Evolutionary conservation across 805 yeast species (phyloP).

Genomic region (Candida vartiovaarae): DNA sequence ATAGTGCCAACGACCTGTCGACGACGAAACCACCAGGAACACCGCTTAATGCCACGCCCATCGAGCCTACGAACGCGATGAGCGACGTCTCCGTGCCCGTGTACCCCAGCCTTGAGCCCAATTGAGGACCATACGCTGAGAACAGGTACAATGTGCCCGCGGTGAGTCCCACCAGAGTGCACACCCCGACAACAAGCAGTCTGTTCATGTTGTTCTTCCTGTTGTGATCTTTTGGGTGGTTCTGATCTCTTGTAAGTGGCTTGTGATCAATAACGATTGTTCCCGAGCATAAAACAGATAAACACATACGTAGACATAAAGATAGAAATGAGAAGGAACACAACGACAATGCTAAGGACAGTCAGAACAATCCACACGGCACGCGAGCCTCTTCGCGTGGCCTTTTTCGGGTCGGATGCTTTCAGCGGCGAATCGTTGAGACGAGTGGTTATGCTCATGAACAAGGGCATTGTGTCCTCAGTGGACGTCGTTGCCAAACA

Average conservation of each 20-base stretch:
- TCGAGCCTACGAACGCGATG: slow-evolving; percentile 60
- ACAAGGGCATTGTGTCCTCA: slow-evolving; percentile 16
- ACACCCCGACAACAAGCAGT: slow-evolving; percentile 11
- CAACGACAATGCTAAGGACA: background rate
- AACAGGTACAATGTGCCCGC: slow-evolving; percentile 74
- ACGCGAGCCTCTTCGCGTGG: slow-evolving; percentile 29
- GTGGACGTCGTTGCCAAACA: slow-evolving; percentile 59
- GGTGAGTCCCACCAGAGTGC: slow-evolving; percentile 37
- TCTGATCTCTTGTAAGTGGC: background rate
- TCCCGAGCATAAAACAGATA: background rate
- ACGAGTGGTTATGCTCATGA: slow-evolving; percentile 25
- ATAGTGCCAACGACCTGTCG: slow-evolving; percentile 54
- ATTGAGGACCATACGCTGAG: slow-evolving; percentile 74
- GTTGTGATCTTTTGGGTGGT: background rate
- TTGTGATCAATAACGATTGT: too few species aligned
- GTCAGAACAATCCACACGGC: background rate
- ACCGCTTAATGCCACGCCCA: slow-evolving; percentile 58
- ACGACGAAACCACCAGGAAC: slow-evolving; percentile 63
- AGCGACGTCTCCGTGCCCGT: slow-evolving; percentile 56
- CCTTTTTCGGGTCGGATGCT: slow-evolving; percentile 73
- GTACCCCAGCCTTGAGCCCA: slow-evolving; percentile 50
- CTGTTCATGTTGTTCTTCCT: slow-evolving; percentile 3
- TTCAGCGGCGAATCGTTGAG: slow-evolving; percentile 55
- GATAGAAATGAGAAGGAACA: background rate
- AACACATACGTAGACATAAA: background rate